phyloP scores from a whole-genome alignment of 2,329 filamentous ascomycete genomes.

The Verticillium longisporum region DNA sequence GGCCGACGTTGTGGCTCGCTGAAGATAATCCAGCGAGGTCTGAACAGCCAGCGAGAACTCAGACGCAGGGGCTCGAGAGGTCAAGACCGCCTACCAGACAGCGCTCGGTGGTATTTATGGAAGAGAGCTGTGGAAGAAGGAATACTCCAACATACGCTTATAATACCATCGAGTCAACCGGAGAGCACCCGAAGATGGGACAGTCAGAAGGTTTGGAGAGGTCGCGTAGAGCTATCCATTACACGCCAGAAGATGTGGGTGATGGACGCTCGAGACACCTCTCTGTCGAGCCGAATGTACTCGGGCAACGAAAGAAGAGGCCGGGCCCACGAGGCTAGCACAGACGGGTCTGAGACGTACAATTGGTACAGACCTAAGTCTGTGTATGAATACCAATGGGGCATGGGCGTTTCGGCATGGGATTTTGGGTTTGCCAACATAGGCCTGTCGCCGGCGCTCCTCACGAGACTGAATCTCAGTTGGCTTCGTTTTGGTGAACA shows the following conservation, averaged over 20 bases:
- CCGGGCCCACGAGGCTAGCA: not conserved
- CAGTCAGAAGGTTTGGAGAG: not conserved
- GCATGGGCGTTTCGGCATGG: too few species aligned
- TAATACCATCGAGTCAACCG: too few species aligned
- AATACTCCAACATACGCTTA: not conserved
- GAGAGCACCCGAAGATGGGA: too few species aligned
- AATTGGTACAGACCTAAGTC: too few species aligned
- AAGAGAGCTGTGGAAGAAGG: not conserved
- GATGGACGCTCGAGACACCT: not conserved
- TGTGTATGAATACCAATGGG: too few species aligned
- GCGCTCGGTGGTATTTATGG: not conserved
- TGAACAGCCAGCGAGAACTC: not conserved
- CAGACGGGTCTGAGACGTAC: not conserved
- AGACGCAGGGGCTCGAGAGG: not conserved
- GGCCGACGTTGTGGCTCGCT: not conserved
- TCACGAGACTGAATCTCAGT: too few species aligned
- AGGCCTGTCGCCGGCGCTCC: too few species aligned
- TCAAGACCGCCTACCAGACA: not conserved
- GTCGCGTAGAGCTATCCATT: not conserved
- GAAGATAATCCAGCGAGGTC: not conserved
- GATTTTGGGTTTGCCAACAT: too few species aligned
- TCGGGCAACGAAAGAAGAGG: not conserved
- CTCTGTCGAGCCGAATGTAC: not conserved
- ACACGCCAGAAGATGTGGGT: not conserved
- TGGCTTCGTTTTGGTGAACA: too few species aligned